phyloP scores from a whole-genome alignment of 495 filamentous ascomycete species.

The Glonium stellatum region DNA sequence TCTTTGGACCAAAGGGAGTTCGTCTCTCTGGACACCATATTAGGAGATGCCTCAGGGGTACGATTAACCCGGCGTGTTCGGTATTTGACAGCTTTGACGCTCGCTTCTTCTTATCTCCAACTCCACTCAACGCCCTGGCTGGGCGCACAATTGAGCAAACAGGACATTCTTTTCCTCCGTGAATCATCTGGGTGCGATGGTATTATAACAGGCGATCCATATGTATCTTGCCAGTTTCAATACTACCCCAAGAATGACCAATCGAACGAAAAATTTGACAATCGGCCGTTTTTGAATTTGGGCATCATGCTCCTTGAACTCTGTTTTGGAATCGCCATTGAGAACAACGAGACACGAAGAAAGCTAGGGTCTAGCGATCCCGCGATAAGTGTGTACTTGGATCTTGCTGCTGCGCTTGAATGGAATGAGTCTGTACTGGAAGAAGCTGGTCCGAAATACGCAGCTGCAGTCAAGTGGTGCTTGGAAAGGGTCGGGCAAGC shows the following conservation, averaged over 20 bases:
- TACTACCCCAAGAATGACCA: not conserved
- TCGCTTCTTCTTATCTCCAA: conserved; percentile 10
- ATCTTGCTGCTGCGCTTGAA: not conserved
- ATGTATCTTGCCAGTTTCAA: not conserved
- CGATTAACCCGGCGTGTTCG: conserved; percentile 2
- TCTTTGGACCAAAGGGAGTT: not conserved
- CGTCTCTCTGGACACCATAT: not conserved
- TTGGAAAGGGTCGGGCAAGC: not conserved
- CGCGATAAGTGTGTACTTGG: not conserved
- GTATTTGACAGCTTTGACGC: conserved; percentile 5
- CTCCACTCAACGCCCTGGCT: conserved; percentile 13
- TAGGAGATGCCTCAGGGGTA: conserved; percentile 1
- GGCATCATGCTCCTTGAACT: conserved; percentile 11
- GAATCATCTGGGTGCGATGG: not conserved
- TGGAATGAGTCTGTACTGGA: not conserved
- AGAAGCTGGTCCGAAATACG: not conserved
- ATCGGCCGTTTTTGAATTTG: conserved; percentile 3
- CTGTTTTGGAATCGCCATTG: conserved; percentile 5
- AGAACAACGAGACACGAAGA: not conserved
- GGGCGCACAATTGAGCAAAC: not conserved
- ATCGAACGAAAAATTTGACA: not conserved
- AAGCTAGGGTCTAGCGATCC: not conserved
- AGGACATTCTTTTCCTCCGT: conserved; percentile 2
- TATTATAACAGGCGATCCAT: not conserved
- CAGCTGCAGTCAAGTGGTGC: not conserved